These are phyloP conservation scores for Cyberlindnera meyerae DNA, from an alignment of 805 yeast genomes.

Conservation along the genomic window DNA sequence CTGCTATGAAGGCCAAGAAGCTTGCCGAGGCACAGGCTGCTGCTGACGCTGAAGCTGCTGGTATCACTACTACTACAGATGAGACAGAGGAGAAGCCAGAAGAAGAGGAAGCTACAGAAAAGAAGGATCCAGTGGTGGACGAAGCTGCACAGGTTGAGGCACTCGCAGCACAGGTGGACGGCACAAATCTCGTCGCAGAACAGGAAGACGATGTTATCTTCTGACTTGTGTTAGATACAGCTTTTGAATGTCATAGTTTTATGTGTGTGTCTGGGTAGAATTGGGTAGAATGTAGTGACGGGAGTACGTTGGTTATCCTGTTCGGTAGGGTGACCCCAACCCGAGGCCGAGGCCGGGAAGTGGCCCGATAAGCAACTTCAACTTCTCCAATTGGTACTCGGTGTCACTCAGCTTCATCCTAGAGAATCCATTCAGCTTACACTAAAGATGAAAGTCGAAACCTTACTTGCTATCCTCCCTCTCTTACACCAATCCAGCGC, in stretches of 20 bases:
- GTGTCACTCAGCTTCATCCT: no score
- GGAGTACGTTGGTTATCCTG: no score
- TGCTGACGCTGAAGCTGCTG: constrained; percentile 9
- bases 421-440: no score
- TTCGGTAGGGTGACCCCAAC: no score
- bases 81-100: constrained; percentile 4
- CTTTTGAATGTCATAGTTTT: no score
- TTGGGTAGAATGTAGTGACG: no score
- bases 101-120: constrained; percentile 11
- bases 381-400: no score
- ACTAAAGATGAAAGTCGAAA: constrained; percentile 4
- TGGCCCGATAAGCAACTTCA: no score
- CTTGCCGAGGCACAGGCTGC: constrained; percentile 25
- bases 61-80: constrained; percentile 2
- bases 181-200: constrained; percentile 30
- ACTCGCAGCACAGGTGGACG: constrained; percentile 15
- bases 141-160: constrained; percentile 16
- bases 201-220: constrained; percentile 45
- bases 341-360: no score
- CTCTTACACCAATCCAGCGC: constrained; percentile 1
- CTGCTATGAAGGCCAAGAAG: constrained; percentile 27
- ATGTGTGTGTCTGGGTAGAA: neutral
- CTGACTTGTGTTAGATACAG: no score
- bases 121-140: constrained; percentile 18
- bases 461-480: neutral